These are phyloP conservation scores for Penicillium sp. DNA, from an alignment of 2,329 filamentous ascomycete genomes.

Conservation along the genomic window DNA sequence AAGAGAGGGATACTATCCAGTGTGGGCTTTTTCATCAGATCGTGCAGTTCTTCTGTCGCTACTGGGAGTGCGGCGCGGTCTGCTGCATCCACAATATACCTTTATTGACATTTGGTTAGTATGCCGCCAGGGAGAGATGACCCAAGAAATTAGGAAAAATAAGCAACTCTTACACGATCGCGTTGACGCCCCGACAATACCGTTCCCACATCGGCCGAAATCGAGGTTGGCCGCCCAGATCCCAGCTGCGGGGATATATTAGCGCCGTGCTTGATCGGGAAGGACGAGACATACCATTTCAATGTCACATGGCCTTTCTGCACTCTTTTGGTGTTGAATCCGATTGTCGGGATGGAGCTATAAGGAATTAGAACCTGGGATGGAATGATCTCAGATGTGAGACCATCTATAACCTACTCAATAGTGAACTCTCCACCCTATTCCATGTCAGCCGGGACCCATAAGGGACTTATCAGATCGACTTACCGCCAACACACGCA, in stretches of 20 bases:
- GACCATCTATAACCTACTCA: slow-evolving; percentile 67
- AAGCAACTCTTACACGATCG: slow-evolving; percentile 68
- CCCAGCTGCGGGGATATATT: slow-evolving; percentile 62
- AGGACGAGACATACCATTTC: slow-evolving; percentile 65
- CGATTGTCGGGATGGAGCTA: slow-evolving; percentile 96
- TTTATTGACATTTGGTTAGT: slow-evolving; percentile 28
- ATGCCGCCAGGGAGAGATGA: background rate
- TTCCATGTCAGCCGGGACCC: slow-evolving; percentile 5
- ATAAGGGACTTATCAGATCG: background rate
- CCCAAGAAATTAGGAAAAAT: background rate
- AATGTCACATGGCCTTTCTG: slow-evolving; percentile 97
- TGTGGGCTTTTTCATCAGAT: slow-evolving; percentile 78
- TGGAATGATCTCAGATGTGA: background rate
- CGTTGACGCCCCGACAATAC: slow-evolving; percentile 95
- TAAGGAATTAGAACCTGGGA: slow-evolving; percentile 21
- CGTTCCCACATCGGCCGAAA: slow-evolving; percentile 99
- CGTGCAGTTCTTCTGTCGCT: slow-evolving; percentile 88
- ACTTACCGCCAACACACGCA: slow-evolving; percentile 92
- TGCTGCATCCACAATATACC: slow-evolving; percentile 95
- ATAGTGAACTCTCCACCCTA: slow-evolving; percentile 98
- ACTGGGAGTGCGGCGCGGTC: slow-evolving; percentile 76
- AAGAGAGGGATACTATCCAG: slow-evolving; percentile 88
- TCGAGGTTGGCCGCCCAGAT: slow-evolving; percentile 91
- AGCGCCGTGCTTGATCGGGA: slow-evolving; percentile 5
- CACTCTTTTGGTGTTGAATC: slow-evolving; percentile 98